phyloP scores from a whole-genome alignment of 208 protist species.

The Leishmania tropica region DNA sequence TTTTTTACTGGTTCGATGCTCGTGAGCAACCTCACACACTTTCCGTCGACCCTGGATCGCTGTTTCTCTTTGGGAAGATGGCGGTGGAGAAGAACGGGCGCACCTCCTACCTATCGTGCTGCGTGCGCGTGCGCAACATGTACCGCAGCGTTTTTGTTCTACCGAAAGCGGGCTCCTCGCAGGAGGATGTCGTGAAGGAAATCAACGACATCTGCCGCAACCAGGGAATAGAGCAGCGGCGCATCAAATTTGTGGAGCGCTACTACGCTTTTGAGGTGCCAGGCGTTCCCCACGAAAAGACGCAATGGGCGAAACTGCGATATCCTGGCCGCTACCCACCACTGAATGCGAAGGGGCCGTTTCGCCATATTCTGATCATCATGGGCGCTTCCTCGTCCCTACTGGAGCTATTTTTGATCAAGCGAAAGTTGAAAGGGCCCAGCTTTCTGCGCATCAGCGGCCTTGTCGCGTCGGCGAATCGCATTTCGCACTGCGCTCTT shows the following conservation, averaged over 20 bases:
- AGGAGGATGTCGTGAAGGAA: conserved; percentile 81
- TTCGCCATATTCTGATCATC: conserved; percentile 75
- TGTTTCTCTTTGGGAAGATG: conserved; percentile 92
- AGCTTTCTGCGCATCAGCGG: conserved; percentile 81
- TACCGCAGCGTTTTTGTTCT: conserved; percentile 79
- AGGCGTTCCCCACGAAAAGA: conserved; percentile 77
- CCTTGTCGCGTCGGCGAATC: conserved; percentile 35
- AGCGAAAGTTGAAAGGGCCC: conserved; percentile 94
- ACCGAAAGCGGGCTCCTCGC: conserved; percentile 54
- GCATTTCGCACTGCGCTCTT: conserved; percentile 83
- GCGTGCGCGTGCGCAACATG: conserved; percentile 84
- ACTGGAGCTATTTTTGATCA: conserved; percentile 95
- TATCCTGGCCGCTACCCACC: conserved; percentile 81
- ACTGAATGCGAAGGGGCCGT: conserved; percentile 40
- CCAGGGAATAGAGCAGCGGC: conserved; percentile 73
- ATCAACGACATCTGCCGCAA: conserved; percentile 75
- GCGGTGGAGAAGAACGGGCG: conserved; percentile 38
- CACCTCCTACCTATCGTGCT: conserved; percentile 65
- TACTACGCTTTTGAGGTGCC: conserved; percentile 94
- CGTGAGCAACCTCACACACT: conserved; percentile 78
- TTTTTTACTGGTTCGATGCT: conserved; percentile 91
- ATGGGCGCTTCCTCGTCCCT: conserved; percentile 85
- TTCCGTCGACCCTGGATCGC: conserved; percentile 73
- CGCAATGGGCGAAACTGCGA: conserved; percentile 89
- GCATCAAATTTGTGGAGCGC: conserved; percentile 89